Conservation (phyloP, 257 asterid species). For the Fraxinus pennsylvanica region DNA sequence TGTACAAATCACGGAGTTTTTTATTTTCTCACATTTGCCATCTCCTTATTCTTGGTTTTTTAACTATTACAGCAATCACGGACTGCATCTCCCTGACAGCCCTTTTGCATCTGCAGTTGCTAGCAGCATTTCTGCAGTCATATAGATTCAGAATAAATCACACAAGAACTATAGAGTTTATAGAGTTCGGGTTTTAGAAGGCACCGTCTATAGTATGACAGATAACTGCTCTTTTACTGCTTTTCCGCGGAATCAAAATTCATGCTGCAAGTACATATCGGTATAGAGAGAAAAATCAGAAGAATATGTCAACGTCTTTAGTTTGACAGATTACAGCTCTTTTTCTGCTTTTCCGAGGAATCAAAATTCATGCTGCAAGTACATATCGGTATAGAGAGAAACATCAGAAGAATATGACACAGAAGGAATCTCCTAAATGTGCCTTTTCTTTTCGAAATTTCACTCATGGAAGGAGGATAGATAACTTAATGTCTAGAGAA, state of each 20-base stretch:
- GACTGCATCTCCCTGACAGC: slow-evolving; percentile 65
- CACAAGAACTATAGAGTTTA: slow-evolving; percentile 25
- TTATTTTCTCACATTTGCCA: background rate
- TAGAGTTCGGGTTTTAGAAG: slow-evolving; percentile 35
- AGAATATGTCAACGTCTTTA: slow-evolving; percentile 31
- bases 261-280: slow-evolving; percentile 36
- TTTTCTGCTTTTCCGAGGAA: slow-evolving; percentile 26
- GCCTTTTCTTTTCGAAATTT: slow-evolving; percentile 13
- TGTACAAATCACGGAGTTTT: no score
- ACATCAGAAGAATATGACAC: slow-evolving; percentile 34
- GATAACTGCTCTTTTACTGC: slow-evolving; percentile 29
- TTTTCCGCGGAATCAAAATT: slow-evolving; percentile 28
- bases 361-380: slow-evolving; percentile 36
- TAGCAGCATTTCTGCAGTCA: slow-evolving; percentile 53
- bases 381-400: slow-evolving; percentile 42
- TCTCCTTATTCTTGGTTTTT: background rate
- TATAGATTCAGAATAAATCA: slow-evolving; percentile 34
- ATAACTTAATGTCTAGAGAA: slow-evolving; percentile 18
- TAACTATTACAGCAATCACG: slow-evolving; percentile 46
- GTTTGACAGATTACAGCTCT: slow-evolving; percentile 36
- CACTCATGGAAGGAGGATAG: slow-evolving; percentile 26
- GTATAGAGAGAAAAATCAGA: slow-evolving; percentile 42
- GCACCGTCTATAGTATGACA: slow-evolving; percentile 36
- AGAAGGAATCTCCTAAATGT: slow-evolving; percentile 30
- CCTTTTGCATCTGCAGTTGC: slow-evolving; percentile 58